phyloP scores from a whole-genome alignment of 352 stramenopile genomes.

The Globisporangium heterothallicum region DNA sequence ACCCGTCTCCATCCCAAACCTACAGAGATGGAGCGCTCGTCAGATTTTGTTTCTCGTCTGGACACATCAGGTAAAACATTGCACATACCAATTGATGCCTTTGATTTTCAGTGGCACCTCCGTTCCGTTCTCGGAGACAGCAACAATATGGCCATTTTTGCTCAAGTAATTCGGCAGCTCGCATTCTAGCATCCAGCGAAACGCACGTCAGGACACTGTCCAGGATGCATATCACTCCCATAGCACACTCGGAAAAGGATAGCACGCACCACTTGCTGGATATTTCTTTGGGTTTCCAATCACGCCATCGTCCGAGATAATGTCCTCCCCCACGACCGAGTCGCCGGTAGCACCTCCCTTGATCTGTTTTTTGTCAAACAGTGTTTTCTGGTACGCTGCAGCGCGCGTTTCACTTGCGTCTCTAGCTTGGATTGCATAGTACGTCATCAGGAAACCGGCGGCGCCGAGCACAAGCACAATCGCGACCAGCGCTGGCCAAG shows the following conservation, averaged over 20 bases:
- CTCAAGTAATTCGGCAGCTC: slow-evolving; percentile 65
- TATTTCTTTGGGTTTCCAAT: slow-evolving; percentile 76
- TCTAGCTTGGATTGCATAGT: slow-evolving; percentile 17
- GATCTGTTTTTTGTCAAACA: slow-evolving; percentile 21
- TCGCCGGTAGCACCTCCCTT: slow-evolving; percentile 8
- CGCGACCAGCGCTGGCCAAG: slow-evolving; percentile 26
- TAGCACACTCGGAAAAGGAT: neutral
- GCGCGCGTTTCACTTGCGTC: slow-evolving; percentile 11
- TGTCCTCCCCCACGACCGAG: slow-evolving; percentile 4
- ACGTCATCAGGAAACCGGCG: slow-evolving; percentile 15
- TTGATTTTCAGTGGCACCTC: slow-evolving; percentile 61
- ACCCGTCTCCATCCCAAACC: slow-evolving; percentile 63
- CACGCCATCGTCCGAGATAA: slow-evolving; percentile 53
- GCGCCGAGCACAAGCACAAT: slow-evolving; percentile 14
- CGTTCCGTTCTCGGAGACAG: slow-evolving; percentile 44
- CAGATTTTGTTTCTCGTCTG: too few relatives aligned
- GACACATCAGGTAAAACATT: neutral
- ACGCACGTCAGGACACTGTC: too few relatives aligned
- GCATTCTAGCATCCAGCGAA: slow-evolving; percentile 18
- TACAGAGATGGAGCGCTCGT: neutral
- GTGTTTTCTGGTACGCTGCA: slow-evolving; percentile 11
- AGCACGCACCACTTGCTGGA: slow-evolving; percentile 30
- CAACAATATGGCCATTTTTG: slow-evolving; percentile 60
- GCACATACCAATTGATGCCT: slow-evolving; percentile 53
- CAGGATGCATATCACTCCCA: neutral